These are phyloP conservation scores for Fusarium kyushuense DNA, from an alignment of 2,329 filamentous ascomycete species.

Conservation along the genomic window DNA sequence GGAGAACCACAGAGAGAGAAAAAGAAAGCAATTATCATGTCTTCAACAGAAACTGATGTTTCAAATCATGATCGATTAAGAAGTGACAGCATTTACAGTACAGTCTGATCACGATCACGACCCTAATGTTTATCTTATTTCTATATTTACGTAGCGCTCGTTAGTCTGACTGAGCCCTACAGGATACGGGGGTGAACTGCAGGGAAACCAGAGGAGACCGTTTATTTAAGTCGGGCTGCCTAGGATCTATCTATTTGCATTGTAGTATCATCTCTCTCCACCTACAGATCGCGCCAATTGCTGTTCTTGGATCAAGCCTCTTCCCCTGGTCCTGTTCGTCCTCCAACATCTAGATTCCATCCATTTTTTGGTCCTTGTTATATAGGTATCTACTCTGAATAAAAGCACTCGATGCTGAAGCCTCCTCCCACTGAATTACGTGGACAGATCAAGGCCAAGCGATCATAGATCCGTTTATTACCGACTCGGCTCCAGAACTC, in stretches of 20 bases:
- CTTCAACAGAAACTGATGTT: neutral
- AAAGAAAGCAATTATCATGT: neutral
- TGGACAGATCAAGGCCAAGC: constrained; percentile 1
- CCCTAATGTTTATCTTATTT: constrained; percentile 20
- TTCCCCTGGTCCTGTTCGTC: constrained; percentile 15
- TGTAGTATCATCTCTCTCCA: constrained; percentile 43
- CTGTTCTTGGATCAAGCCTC: constrained; percentile 29
- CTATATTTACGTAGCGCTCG: constrained; percentile 17
- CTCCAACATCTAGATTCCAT: constrained; percentile 25
- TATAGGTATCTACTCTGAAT: neutral
- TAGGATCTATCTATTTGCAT: constrained; percentile 31
- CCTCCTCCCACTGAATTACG: neutral
- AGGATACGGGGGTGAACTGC: constrained; percentile 27
- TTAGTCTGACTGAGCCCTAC: constrained; percentile 35
- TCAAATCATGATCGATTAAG: neutral
- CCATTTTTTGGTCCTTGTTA: neutral
- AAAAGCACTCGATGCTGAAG: neutral
- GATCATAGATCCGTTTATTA: constrained; percentile 17
- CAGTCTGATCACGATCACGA: constrained; percentile 11
- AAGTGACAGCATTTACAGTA: neutral
- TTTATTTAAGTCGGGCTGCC: constrained; percentile 3
- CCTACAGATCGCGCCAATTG: constrained; percentile 46
- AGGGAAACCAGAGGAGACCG: constrained; percentile 17
- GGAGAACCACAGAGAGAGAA: neutral
- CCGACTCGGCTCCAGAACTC: constrained; percentile 4